Evolutionary conservation across 1,284 basidiomycete genomes (phyloP).

Genomic region (Fistulina hepatica): DNA sequence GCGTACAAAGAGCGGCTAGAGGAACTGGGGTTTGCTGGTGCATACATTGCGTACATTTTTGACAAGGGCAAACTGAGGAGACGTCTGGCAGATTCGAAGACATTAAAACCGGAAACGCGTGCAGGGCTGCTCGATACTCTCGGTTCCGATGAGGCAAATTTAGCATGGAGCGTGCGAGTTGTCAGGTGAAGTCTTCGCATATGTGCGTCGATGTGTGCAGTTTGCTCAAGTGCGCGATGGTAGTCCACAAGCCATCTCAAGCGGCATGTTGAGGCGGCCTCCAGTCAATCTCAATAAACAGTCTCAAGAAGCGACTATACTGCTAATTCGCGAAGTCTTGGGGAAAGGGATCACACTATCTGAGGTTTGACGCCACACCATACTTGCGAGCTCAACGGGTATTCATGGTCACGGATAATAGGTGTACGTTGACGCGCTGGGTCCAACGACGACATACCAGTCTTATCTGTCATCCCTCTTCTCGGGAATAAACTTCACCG

Average conservation of each 20-base stretch:
- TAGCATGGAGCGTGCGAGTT: conserved; percentile 80
- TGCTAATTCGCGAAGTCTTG: conserved; percentile 77
- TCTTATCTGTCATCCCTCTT: conserved; percentile 70
- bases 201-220: conserved; percentile 6
- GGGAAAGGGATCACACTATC: conserved; percentile 74
- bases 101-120: conserved; percentile 67
- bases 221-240: conserved; percentile 13
- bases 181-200: no score
- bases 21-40: conserved; percentile 82
- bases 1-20: conserved; percentile 70
- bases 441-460: conserved; percentile 79
- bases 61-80: neutral
- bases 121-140: conserved; percentile 51
- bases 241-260: conserved; percentile 86
- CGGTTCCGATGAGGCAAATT: conserved; percentile 51
- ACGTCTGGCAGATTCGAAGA: conserved; percentile 83
- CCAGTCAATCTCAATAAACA: conserved; percentile 90
- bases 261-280: conserved; percentile 78
- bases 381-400: conserved; percentile 3
- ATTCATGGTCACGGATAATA: no score
- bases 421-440: conserved; percentile 95
- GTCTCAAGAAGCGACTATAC: conserved; percentile 84
- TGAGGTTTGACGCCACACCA: conserved; percentile 38
- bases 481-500: conserved; percentile 78
- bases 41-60: no score